Base-by-base conservation (phyloP, 2,329 filamentous ascomycete genomes). In the Fonsecaea monophora region DNA sequence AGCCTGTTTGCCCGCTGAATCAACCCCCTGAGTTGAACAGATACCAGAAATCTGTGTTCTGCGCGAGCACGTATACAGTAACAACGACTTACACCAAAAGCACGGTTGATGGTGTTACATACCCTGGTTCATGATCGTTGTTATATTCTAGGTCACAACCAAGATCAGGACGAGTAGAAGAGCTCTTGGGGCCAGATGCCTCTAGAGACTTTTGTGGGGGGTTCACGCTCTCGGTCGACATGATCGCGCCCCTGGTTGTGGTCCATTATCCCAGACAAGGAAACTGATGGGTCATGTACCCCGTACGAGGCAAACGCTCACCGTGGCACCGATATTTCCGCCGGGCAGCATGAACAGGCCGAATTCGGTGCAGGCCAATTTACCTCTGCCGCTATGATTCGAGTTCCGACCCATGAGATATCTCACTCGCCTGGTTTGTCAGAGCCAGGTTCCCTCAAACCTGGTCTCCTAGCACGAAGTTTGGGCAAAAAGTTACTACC, bases 301-400 rank as follows among this genome's bases (percentile, higher is more conserved):
- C 45, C 45, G 45, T 50, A 25, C 45, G 18, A 50, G 21, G 45
- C 25, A 50, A 25, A 50, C 12, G 21, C 45, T 25, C n/a, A 38
- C 30, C 40, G 18, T 53, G 53, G 48, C 59, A 53, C 45, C 59
- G 48, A 61, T 53, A 42, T 40, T 61, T 67, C 65, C 56, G 50
- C 40, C 65, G 45, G 25, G 38, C 40, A 30, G 48, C 42, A 42
- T 40, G 48, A 40, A 42, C 42, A 61, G 12, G 13, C 45, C 48
- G 37, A 15, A 53, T 64, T 48, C 32, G 55, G 65, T 59, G 37
- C 57, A 58, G 56, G 56, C 61, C 66, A 62, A 68, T 65, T 60
- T 68, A 15, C 59, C 30, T 59, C 58, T 53, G 34, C 58, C 59
- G 58, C 62, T 54, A 45, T 62, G 32, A 60, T 64, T 58, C 57